Percentiles rank a stretch among this genome's conserved stretches.
Conservation (phyloP, 1,139 yeast species). For the Eremothecium gossypii region DNA sequence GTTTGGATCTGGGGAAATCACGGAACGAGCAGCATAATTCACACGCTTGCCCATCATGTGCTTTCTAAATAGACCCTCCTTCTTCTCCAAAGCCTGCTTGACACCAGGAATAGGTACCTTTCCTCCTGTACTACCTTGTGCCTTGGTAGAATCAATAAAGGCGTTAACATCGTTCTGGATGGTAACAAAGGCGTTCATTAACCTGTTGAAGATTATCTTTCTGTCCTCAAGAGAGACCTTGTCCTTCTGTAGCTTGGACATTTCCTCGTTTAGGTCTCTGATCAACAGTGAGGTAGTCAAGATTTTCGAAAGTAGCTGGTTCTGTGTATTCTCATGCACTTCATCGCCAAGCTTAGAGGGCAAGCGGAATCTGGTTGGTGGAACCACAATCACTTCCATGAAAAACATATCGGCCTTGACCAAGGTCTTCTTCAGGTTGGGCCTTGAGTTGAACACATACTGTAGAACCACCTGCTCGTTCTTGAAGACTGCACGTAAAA, state of each 20-base stretch:
- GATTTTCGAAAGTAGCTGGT: constrained; percentile 73
- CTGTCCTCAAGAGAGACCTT: constrained; percentile 59
- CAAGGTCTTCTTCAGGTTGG: constrained; percentile 39
- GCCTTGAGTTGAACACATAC: constrained; percentile 69
- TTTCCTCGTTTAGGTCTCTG: constrained; percentile 80
- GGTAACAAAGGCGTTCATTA: constrained; percentile 92
- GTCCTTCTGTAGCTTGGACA: constrained; percentile 52
- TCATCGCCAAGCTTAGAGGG: constrained; percentile 97
- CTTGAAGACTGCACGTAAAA: constrained; percentile 63
- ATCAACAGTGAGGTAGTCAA: constrained; percentile 73
- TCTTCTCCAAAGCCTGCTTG: constrained; percentile 95
- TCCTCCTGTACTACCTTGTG: constrained; percentile 57
- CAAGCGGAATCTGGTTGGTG: constrained; percentile 92
- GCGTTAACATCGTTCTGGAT: constrained; percentile 93
- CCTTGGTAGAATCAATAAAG: constrained; percentile 85
- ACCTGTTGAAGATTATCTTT: constrained; percentile 69
- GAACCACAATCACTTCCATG: constrained; percentile 78
- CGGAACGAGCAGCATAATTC: constrained; percentile 97
- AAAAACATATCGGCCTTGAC: constrained; percentile 85
- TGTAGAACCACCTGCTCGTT: constrained; percentile 58
- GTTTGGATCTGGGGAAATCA: constrained; percentile 97
- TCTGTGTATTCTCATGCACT: constrained; percentile 88
- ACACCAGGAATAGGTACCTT: constrained; percentile 84
- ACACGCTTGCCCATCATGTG: constrained; percentile 99
- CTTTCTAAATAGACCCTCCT: constrained; percentile 95